Base-by-base conservation (phyloP, 805 yeast species). In the Clavispora asparagi region DNA sequence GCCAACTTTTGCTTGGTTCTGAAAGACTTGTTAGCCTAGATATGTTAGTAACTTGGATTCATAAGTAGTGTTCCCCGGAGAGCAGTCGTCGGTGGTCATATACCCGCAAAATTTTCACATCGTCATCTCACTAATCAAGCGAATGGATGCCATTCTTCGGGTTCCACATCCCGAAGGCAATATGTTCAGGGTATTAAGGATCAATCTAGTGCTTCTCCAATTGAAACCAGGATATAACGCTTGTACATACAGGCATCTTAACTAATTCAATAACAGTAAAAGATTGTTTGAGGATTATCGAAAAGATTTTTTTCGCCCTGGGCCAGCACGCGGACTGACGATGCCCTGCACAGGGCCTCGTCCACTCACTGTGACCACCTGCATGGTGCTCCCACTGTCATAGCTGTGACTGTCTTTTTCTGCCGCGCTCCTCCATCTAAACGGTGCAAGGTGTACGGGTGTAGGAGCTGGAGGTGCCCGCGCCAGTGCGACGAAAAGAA, bases 1-100 rank as follows among this genome's bases (percentile, higher is more conserved):
- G 96, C 97, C 77, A 92, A 85, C 85, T 90, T 94, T 82, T 90
- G 94, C 89, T 92, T 92, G 78, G 86, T 87, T 77, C 79, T 88
- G 85, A 94, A 89, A 67, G 96, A 82, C 82, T 92, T 92, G 80
- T 91, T 91, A 72, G 94, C 84, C 92, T 85, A 64, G 43, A 58
- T 38, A 7, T 42, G 65, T 63, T 63, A 67, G 74, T 70, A 65
- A 27, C 25, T 33, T 6, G 35, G 3, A 31, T 31, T 31, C 35
- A 31, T 31, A 31, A 31, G 8, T 33, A 38, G 13, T 6, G 31
- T 29, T 29, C n/a, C n/a, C 31, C 11, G 31, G n/a, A 29, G n/a
- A 10, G n/a, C 13, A 29, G 31, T 11, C 11, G 29, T 8, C 6
- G 23, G 29, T 27, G 2, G 29, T 13, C 13, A 29, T 12, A 3